These are phyloP conservation scores for Tremella yokohamensis DNA, from an alignment of 768 basidiomycete species.

Conservation along the genomic window DNA sequence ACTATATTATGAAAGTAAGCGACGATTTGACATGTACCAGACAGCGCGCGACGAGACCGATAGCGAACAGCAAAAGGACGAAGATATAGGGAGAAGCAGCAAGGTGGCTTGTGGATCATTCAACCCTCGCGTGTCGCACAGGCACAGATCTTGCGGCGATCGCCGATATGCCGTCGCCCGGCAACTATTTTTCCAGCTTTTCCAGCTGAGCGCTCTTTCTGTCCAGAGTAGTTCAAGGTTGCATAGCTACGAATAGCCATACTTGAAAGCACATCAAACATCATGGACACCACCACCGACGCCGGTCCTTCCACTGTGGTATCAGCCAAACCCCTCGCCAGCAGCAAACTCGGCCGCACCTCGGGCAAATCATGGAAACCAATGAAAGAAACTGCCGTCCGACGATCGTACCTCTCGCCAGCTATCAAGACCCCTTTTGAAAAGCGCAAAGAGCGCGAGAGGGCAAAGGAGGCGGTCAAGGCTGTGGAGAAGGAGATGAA, in stretches of 20 bases:
- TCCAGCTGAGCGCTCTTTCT: background rate
- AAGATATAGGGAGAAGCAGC: too few species aligned
- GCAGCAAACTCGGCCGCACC: slow-evolving; percentile 30
- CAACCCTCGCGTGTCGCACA: too few species aligned
- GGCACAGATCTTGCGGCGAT: too few species aligned
- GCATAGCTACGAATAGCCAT: background rate
- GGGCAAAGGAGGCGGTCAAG: slow-evolving; percentile 34
- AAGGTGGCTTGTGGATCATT: too few species aligned
- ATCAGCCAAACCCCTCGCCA: slow-evolving; percentile 18
- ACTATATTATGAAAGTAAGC: too few species aligned
- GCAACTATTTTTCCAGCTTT: background rate
- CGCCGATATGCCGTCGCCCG: too few species aligned
- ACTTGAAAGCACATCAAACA: slow-evolving; percentile 2
- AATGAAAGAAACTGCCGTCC: slow-evolving; percentile 24
- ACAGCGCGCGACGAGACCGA: too few species aligned
- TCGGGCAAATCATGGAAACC: slow-evolving; percentile 40
- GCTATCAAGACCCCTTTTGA: slow-evolving; percentile 41
- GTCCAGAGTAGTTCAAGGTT: background rate
- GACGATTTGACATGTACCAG: too few species aligned
- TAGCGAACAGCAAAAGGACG: too few species aligned
- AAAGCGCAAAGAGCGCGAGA: slow-evolving; percentile 35
- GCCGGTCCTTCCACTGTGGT: slow-evolving; percentile 4
- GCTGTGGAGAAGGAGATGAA: slow-evolving; percentile 46
- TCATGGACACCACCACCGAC: slow-evolving; percentile 22
- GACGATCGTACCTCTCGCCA: slow-evolving; percentile 37